These are phyloP conservation scores for Colletotrichum coccodes DNA, from an alignment of 2,329 filamentous ascomycete genomes.

Conservation along the genomic window DNA sequence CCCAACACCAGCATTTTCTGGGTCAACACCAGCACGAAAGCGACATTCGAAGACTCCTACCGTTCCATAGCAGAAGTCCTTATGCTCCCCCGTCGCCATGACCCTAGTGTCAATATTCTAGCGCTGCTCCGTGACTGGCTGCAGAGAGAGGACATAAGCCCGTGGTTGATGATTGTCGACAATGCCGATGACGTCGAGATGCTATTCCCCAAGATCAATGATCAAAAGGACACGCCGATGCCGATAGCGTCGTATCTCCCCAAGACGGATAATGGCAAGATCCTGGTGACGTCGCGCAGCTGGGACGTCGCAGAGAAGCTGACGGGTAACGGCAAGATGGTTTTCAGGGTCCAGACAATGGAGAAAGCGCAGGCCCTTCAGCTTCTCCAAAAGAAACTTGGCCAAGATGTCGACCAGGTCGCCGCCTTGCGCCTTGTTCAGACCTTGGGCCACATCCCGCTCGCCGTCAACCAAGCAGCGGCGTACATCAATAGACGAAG, in stretches of 20 bases:
- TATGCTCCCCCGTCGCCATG: conserved; percentile 20
- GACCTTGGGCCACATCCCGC: conserved; percentile 44
- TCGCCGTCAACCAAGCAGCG: conserved; percentile 47
- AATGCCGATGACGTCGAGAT: conserved; percentile 31
- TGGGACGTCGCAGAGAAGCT: conserved; percentile 30
- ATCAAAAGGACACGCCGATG: background rate
- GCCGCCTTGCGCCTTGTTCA: background rate
- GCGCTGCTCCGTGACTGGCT: conserved; percentile 34
- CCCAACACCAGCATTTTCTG: conserved; percentile 32
- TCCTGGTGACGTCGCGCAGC: conserved; percentile 34
- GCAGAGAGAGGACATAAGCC: conserved; percentile 27
- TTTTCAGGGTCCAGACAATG: conserved; percentile 35
- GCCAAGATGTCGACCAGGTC: background rate
- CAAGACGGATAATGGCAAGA: conserved; percentile 26
- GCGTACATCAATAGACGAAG: conserved; percentile 48
- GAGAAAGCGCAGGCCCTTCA: conserved; percentile 37
- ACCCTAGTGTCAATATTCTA: conserved; percentile 23
- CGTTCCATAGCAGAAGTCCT: conserved; percentile 21
- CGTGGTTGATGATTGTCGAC: conserved; percentile 37
- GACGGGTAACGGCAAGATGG: conserved; percentile 18
- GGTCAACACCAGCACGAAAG: conserved; percentile 21
- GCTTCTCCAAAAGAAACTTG: conserved; percentile 38
- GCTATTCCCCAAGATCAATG: background rate
- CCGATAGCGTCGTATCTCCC: conserved; percentile 34
- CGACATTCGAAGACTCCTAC: conserved; percentile 31